Percentiles rank a stretch among this genome's conserved stretches.
Conservation (phyloP, 257 asterid genomes). For the Oldenlandia corymbosa region DNA sequence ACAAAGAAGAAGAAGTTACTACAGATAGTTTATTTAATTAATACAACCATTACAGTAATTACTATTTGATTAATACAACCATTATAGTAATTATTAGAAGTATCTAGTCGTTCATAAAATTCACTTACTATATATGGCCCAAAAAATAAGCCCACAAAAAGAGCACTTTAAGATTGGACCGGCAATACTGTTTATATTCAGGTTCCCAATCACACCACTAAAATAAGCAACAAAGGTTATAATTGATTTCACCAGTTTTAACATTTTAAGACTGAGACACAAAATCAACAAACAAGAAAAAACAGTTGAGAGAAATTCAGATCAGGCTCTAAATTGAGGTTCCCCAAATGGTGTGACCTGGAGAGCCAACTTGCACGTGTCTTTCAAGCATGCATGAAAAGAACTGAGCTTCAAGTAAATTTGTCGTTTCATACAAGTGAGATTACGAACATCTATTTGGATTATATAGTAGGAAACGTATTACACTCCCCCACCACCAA, state of each 20-base stretch:
- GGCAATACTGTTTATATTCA: not conserved
- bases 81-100: no score
- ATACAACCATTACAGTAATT: no score
- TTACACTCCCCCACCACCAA: not conserved
- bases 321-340: not conserved
- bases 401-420: not conserved
- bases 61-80: no score
- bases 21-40: no score
- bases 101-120: not conserved
- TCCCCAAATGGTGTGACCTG: not conserved
- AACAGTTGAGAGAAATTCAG: not conserved
- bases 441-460: not conserved
- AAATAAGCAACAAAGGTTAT: not conserved
- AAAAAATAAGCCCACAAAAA: not conserved
- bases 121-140: not conserved
- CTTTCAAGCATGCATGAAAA: conserved; percentile 1
- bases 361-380: not conserved
- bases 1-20: conserved; percentile 22
- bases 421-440: conserved; percentile 5
- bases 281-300: not conserved
- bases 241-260: not conserved
- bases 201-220: not conserved
- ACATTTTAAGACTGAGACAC: not conserved
- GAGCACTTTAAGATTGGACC: not conserved
- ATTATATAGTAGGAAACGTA: not conserved